Percentiles rank a stretch among this genome's conserved stretches.
Evolutionary conservation across 2,329 filamentous ascomycete genomes (phyloP).

Genomic region (Arthroderma sp.): DNA sequence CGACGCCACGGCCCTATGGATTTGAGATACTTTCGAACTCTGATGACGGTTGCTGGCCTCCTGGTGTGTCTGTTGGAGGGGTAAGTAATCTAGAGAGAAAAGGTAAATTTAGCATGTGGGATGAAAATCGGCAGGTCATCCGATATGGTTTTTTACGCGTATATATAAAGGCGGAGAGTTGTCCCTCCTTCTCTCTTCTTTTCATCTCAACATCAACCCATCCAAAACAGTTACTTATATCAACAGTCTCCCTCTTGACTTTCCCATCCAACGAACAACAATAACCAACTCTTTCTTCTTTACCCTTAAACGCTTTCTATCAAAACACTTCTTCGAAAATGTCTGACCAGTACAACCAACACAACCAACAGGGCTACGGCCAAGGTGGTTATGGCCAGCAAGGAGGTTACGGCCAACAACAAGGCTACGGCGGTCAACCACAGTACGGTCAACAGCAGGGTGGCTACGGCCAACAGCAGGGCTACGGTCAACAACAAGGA

Average conservation of each 20-base stretch:
- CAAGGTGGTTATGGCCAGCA: constrained; percentile 16
- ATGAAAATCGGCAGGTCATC: background rate
- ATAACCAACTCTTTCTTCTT: background rate
- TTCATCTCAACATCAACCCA: constrained; percentile 3
- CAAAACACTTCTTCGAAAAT: constrained; percentile 6
- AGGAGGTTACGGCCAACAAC: constrained; percentile 16
- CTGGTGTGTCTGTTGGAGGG: no score
- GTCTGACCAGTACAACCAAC: constrained; percentile 13
- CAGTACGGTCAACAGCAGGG: constrained; percentile 17
- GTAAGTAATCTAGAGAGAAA: no score
- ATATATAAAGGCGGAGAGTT: constrained; percentile 8
- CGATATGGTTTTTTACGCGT: background rate
- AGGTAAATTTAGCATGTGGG: no score
- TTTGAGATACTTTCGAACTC: no score
- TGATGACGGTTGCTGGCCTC: no score
- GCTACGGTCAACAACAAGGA: constrained; percentile 14
- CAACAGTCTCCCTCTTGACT: background rate
- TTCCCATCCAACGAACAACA: background rate
- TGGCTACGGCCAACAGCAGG: constrained; percentile 16
- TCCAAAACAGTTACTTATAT: background rate
- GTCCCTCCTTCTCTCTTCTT: background rate
- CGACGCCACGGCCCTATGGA: no score
- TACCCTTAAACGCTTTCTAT: background rate
- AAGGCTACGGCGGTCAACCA: constrained; percentile 10
- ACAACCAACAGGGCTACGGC: constrained; percentile 16